These are phyloP conservation scores for Chalciporus pseudorubinellus DNA, from an alignment of 768 basidiomycete species.

Conservation along the genomic window DNA sequence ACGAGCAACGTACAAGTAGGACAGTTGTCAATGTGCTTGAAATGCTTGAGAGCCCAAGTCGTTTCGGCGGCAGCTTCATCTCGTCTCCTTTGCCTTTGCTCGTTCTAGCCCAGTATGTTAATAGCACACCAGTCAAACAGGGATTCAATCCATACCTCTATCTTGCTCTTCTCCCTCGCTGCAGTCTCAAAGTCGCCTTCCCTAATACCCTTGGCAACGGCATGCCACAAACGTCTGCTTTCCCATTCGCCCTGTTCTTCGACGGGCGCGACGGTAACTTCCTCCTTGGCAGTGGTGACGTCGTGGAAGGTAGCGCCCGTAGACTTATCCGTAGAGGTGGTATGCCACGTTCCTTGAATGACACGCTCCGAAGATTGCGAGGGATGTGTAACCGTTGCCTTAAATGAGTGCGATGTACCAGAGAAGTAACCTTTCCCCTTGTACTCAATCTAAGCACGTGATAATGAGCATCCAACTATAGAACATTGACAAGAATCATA, in stretches of 20 bases:
- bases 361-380: conserved; percentile 45
- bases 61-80: conserved; percentile 75
- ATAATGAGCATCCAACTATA: conserved; percentile 31
- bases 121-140: background rate
- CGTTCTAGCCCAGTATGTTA: conserved; percentile 58
- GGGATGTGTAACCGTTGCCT: conserved; percentile 66
- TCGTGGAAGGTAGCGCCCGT: conserved; percentile 68
- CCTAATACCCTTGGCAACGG: conserved; percentile 87
- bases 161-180: conserved; percentile 80
- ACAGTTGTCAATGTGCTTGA: conserved; percentile 66
- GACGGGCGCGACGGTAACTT: conserved; percentile 61
- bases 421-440: conserved; percentile 95
- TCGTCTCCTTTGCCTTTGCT: conserved; percentile 83
- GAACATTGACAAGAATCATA: conserved; percentile 22
- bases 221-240: conserved; percentile 79
- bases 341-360: conserved; percentile 82
- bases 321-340: conserved; percentile 50
- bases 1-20: conserved; percentile 56
- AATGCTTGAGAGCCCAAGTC: conserved; percentile 77
- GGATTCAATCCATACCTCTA: conserved; percentile 61
- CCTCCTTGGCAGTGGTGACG: conserved; percentile 69
- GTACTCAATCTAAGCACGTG: conserved; percentile 71
- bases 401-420: conserved; percentile 92
- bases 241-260: conserved; percentile 79
- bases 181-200: conserved; percentile 93